Evolutionary conservation across 768 basidiomycete species (phyloP), one percentile per base, ranked within the genome.

Genomic region (Pleurotus sapidus): DNA sequence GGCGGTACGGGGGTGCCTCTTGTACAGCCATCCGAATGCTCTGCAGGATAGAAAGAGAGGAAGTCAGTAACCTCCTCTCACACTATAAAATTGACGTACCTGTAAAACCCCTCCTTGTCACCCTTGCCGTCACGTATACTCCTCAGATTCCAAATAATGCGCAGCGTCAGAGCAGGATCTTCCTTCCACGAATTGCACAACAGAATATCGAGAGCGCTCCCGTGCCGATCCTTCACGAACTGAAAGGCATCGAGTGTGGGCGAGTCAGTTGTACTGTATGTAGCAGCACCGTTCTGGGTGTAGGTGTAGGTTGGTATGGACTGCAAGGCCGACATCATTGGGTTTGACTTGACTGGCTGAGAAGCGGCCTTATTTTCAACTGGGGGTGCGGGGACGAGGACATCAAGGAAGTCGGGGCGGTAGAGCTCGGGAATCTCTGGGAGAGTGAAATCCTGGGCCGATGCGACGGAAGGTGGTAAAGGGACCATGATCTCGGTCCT

Each of bases 51-150:
- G 12, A 42, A 18, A 59, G 23, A 34, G 30, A 34, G 30, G 2
- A 34, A 11, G 37, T 15, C 24, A 37, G 18, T 54, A 42, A 51
- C 43, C 15, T 18, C 50, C 12, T 15, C 3, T 7, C 11, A 2
- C 38, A 25, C 11, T 24, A 42, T 14, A 17, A 23, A 12, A 40
- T 40, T 23, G 55, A 38, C 5, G 61, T 59, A 81, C 80, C 68
- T 72, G 66, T 88, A 89, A 63, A 89, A 90, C 0, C 70, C 67
- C 56, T 84, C 82, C 59, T 78, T 84, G 46, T 83, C 81, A 5
- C 76, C 71, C 63, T 85, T 87, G 0, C 89, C 88, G 43, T 90
- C 84, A 57, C 87, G 86, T 27, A 91, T 89, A 38, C 84, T 88
- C 27, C 88, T 69, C 47, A 80, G 64, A 57, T 84, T 82, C 84